Evolutionary conservation across 139 green algal genomes (phyloP).

Genomic region (Axilococcus clingmanii): DNA sequence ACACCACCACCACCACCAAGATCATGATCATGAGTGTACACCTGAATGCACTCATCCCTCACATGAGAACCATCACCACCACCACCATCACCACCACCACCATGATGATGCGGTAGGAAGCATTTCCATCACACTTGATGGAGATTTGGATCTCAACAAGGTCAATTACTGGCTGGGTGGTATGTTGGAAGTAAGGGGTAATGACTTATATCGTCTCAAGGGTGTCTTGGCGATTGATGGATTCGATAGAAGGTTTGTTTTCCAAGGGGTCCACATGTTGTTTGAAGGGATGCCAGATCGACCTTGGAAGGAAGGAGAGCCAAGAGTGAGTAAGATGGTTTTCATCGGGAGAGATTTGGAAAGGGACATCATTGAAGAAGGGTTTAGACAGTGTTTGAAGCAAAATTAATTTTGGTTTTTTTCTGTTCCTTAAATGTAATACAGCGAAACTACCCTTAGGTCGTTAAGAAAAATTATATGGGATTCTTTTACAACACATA

Average conservation of each 20-base stretch:
- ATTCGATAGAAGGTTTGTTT: slow-evolving; percentile 73
- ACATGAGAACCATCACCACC: slow-evolving; percentile 21
- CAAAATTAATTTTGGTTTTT: too few species aligned
- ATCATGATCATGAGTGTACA: slow-evolving; percentile 12
- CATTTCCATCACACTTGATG: slow-evolving; percentile 69
- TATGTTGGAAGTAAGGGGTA: slow-evolving; percentile 63
- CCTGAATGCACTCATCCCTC: slow-evolving; percentile 10
- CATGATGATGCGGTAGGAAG: slow-evolving; percentile 63
- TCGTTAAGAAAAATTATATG: too few species aligned
- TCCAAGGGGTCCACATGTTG: slow-evolving; percentile 89
- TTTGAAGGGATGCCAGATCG: slow-evolving; percentile 83
- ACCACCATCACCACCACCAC: slow-evolving; percentile 24
- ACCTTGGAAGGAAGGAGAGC: slow-evolving; percentile 61
- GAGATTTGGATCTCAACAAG: slow-evolving; percentile 89
- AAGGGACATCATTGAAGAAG: slow-evolving; percentile 32
- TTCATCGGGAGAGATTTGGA: slow-evolving; percentile 77
- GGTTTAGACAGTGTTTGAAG: slow-evolving; percentile 58
- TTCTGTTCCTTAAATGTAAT: too few species aligned
- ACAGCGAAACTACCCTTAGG: too few species aligned
- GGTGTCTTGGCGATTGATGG: slow-evolving; percentile 73
- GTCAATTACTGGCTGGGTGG: slow-evolving; percentile 87
- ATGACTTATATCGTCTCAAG: slow-evolving; percentile 97
- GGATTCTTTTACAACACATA: too few species aligned
- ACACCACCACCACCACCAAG: slow-evolving; percentile 14
- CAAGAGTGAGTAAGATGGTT: slow-evolving; percentile 64